phyloP scores from a whole-genome alignment of 257 asterid species.

The Solanum chaucha region DNA sequence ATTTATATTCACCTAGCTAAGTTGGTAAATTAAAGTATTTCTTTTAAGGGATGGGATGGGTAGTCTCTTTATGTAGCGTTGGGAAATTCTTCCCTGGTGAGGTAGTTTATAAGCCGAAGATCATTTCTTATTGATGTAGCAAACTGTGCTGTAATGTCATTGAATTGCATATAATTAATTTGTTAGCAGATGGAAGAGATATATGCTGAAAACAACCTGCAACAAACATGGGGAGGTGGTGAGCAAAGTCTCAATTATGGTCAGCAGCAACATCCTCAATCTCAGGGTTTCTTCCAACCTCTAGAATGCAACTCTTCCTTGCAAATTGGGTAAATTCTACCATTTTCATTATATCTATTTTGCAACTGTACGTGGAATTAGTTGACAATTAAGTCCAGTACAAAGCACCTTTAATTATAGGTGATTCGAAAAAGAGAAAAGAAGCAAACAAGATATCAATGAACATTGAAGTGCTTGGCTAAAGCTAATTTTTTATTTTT shows the following conservation, averaged over 20 bases:
- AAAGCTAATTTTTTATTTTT: not conserved
- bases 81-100: not conserved
- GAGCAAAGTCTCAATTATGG: constrained; percentile 53
- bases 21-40: too few relatives aligned
- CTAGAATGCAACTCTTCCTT: constrained; percentile 71
- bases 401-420: not conserved
- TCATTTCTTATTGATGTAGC: not conserved
- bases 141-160: not conserved
- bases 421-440: not conserved
- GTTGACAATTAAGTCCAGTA: not conserved
- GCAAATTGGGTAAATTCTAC: constrained; percentile 57
- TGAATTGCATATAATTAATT: not conserved
- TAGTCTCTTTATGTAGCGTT: too few relatives aligned
- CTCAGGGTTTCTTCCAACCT: constrained; percentile 80
- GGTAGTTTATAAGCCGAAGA: not conserved
- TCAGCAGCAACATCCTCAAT: constrained; percentile 59
- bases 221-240: constrained; percentile 57
- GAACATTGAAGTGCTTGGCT: not conserved
- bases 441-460: not conserved
- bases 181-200: constrained; percentile 65
- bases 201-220: constrained; percentile 61
- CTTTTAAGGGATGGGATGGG: too few relatives aligned
- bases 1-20: not conserved
- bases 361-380: not conserved
- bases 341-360: not conserved